Evolutionary conservation across 139 green algal species (phyloP).

Genomic region (Astrephomene gubernaculifera): DNA sequence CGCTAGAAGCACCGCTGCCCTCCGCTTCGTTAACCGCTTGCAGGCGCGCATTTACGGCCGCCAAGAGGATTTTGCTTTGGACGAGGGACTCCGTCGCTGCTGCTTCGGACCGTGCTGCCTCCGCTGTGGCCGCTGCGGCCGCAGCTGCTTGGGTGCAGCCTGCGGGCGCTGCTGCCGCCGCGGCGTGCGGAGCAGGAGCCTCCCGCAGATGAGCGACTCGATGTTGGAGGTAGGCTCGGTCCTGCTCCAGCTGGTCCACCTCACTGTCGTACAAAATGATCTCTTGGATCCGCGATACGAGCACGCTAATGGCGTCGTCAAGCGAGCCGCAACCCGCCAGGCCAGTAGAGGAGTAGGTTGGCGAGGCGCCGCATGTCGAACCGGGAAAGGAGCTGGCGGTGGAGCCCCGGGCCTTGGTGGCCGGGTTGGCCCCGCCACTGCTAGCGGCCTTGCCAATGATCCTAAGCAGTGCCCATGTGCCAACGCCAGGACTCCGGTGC

Average conservation of each 20-base stretch:
- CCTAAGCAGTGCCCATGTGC: too few relatives aligned
- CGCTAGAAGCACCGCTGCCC: too few relatives aligned
- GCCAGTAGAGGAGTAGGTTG: not conserved
- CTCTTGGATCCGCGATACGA: constrained; percentile 17
- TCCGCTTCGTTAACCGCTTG: not conserved
- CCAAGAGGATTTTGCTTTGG: constrained; percentile 30
- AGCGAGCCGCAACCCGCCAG: not conserved
- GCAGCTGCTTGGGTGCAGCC: not conserved
- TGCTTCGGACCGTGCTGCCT: not conserved
- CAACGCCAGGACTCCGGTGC: not conserved
- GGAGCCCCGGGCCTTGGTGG: not conserved
- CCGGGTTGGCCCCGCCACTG: not conserved
- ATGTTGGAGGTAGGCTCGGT: constrained; percentile 10
- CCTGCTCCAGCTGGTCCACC: constrained; percentile 41
- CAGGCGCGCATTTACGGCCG: constrained; percentile 4
- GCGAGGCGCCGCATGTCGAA: not conserved
- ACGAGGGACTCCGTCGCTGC: not conserved
- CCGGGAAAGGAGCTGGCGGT: not conserved
- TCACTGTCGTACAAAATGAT: constrained; percentile 35
- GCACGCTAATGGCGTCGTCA: not conserved
- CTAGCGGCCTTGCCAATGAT: too few relatives aligned
- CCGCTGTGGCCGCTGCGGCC: not conserved
- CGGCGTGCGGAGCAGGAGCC: not conserved
- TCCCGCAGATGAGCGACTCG: not conserved
- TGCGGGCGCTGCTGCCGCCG: not conserved